phyloP scores from a whole-genome alignment of 73 alveolate species.

The Paraurostyla sp. region DNA sequence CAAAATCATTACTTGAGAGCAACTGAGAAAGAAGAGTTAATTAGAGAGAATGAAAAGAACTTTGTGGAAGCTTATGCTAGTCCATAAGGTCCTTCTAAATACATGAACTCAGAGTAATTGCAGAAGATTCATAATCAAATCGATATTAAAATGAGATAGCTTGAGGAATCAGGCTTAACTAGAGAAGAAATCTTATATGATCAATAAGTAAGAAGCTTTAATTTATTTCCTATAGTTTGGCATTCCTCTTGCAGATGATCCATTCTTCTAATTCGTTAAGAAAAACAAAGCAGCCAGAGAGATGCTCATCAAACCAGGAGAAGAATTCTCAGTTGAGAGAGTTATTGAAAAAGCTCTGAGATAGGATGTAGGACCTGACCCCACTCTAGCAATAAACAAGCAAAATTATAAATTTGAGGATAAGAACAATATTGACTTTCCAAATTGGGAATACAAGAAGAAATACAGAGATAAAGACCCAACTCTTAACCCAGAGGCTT shows the following conservation, averaged over 20 bases:
- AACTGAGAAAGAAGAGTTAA: constrained; percentile 3
- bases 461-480: constrained; percentile 69
- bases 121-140: constrained; percentile 67
- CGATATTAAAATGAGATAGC: constrained; percentile 76
- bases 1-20: background rate
- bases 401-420: constrained; percentile 24
- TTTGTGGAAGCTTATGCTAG: constrained; percentile 76
- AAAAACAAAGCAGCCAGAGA: constrained; percentile 80
- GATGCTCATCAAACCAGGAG: constrained; percentile 79
- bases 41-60: constrained; percentile 50
- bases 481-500: constrained; percentile 48
- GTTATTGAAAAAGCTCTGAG: constrained; percentile 87
- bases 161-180: constrained; percentile 88
- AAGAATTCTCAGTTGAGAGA: constrained; percentile 76
- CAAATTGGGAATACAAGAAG: constrained; percentile 57
- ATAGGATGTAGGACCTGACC: constrained; percentile 83
- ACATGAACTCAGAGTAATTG: constrained; percentile 66
- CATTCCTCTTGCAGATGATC: constrained; percentile 82
- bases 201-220: constrained; percentile 5
- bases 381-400: constrained; percentile 44
- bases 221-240: constrained; percentile 60
- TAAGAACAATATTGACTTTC: background rate
- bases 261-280: constrained; percentile 84
- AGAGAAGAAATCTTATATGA: constrained; percentile 82
- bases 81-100: constrained; percentile 77